These are phyloP conservation scores for Leishmania arabica DNA, from an alignment of 208 protist genomes.

Conservation along the genomic window DNA sequence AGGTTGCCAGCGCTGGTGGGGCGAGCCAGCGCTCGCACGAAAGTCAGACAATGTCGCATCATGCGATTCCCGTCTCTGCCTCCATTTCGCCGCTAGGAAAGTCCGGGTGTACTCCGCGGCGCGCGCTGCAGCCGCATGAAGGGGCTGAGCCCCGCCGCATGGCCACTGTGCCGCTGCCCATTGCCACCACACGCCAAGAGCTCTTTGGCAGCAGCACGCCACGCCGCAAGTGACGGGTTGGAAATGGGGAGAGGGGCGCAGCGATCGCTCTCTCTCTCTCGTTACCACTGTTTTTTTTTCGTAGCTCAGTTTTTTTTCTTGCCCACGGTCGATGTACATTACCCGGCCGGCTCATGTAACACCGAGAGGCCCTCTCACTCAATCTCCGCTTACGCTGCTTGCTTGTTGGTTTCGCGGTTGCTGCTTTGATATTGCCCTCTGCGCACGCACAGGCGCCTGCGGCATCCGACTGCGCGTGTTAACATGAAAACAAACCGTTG, in stretches of 20 bases:
- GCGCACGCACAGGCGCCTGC: neutral
- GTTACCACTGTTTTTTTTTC: neutral
- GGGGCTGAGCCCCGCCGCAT: slow-evolving; percentile 16
- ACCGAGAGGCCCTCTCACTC: neutral
- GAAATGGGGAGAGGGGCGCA: neutral
- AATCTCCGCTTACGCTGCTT: neutral
- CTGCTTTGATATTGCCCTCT: neutral
- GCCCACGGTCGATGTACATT: neutral
- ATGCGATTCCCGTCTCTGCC: neutral
- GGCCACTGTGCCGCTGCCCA: slow-evolving; percentile 32
- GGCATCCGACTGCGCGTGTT: neutral
- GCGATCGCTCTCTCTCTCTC: neutral
- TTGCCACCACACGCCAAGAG: slow-evolving; percentile 23
- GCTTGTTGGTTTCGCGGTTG: neutral
- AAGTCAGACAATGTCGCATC: neutral
- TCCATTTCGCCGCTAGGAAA: slow-evolving; percentile 2
- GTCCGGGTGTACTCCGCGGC: neutral
- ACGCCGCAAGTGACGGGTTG: slow-evolving; percentile 1
- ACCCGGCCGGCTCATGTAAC: neutral
- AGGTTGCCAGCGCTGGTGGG: neutral
- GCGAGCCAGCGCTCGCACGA: neutral
- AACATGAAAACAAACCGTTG: neutral
- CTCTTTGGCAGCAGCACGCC: slow-evolving; percentile 14
- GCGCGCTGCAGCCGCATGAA: slow-evolving; percentile 4
- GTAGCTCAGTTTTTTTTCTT: neutral